Conservation (phyloP, 352 stramenopile species). For the Phytopythium ostracodes region DNA sequence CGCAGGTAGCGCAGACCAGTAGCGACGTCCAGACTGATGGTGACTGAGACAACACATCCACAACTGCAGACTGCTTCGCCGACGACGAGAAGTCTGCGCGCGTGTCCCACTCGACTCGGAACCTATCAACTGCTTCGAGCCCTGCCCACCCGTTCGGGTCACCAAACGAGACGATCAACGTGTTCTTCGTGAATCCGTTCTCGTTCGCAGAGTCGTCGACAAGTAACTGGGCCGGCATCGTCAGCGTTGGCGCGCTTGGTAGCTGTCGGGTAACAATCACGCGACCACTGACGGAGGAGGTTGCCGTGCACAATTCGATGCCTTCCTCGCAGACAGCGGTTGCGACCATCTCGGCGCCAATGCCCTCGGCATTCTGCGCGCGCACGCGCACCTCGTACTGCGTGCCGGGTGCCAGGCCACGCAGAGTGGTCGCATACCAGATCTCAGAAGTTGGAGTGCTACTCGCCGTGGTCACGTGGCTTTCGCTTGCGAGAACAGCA, state of each 20-base stretch:
- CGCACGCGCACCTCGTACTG: slow-evolving; percentile 82
- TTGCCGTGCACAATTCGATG: slow-evolving; percentile 73
- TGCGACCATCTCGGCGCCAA: slow-evolving; percentile 50
- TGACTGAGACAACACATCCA: slow-evolving; percentile 17
- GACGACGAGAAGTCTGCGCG: slow-evolving; percentile 51
- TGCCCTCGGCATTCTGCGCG: slow-evolving; percentile 82
- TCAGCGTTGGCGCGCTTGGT: slow-evolving; percentile 36
- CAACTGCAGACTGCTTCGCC: slow-evolving; percentile 25
- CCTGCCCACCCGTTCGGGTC: slow-evolving; percentile 71
- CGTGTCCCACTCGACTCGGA: slow-evolving; percentile 90
- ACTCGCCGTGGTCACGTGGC: background rate
- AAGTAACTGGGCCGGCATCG: slow-evolving; percentile 44
- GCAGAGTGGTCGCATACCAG: slow-evolving; percentile 25
- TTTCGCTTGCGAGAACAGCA: slow-evolving; percentile 15
- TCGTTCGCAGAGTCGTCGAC: slow-evolving; percentile 32
- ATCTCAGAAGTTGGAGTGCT: slow-evolving; percentile 5
- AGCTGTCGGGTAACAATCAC: slow-evolving; percentile 60
- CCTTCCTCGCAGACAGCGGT: slow-evolving; percentile 85
- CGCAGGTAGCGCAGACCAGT: slow-evolving; percentile 48
- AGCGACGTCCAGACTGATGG: slow-evolving; percentile 22
- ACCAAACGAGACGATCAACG: slow-evolving; percentile 51
- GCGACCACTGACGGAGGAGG: slow-evolving; percentile 1
- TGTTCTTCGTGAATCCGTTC: slow-evolving; percentile 60
- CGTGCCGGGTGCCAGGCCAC: slow-evolving; percentile 35
- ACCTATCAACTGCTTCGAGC: slow-evolving; percentile 81